Conservation (phyloP, 306 rosid species). For the Clitoria ternatea region DNA sequence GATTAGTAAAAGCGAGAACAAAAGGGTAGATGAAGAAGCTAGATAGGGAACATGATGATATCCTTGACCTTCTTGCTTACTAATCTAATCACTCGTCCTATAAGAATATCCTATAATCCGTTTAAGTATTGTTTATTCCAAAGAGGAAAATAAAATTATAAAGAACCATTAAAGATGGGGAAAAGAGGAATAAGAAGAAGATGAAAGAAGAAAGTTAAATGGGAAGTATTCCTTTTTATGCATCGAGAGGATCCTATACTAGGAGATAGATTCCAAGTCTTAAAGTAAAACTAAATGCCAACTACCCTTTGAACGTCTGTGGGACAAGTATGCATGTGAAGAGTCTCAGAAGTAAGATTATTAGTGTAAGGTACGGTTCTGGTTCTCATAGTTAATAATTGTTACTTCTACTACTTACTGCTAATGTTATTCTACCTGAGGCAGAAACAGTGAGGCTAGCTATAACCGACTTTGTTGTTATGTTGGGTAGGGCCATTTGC, state of each 20-base stretch:
- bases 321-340: constrained; percentile 38
- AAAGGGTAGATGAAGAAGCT: neutral
- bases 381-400: constrained; percentile 19
- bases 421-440: constrained; percentile 17
- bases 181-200: neutral
- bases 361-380: constrained; percentile 12
- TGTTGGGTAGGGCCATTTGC: constrained; percentile 11
- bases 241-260: constrained; percentile 2
- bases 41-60: constrained; percentile 3
- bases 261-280: constrained; percentile 10
- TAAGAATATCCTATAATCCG: neutral
- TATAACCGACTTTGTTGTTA: neutral
- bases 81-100: constrained; percentile 6
- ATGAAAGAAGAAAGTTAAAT: neutral
- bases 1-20: neutral
- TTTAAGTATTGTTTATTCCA: neutral
- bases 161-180: neutral
- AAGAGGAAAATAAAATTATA: neutral
- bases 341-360: constrained; percentile 8
- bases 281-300: constrained; percentile 35
- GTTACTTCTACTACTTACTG: neutral
- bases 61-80: constrained; percentile 21
- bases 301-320: constrained; percentile 24
- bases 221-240: neutral
- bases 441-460: constrained; percentile 12